Conservation (phyloP, 176 grass and related monocot genomes). For the Carex scoparia region DNA sequence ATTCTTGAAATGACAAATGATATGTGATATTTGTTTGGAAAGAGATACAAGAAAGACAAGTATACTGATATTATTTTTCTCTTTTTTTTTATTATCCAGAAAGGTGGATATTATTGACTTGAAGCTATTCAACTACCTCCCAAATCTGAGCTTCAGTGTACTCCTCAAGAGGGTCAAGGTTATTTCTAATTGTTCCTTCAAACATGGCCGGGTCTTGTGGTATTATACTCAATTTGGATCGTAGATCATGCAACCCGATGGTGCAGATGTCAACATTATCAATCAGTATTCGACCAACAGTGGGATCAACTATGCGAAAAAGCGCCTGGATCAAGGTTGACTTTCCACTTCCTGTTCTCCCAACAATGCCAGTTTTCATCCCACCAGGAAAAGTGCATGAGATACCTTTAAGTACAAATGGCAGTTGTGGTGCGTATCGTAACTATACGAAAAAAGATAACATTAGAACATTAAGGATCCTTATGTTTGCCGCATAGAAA, state of each 20-base stretch:
- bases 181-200: constrained; percentile 79
- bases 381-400: constrained; percentile 59
- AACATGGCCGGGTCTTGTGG: constrained; percentile 92
- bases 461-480: background rate
- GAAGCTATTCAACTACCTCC: constrained; percentile 36
- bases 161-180: constrained; percentile 78
- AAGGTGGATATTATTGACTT: too few species aligned
- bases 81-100: too few species aligned
- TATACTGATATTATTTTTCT: background rate
- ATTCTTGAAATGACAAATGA: too few species aligned
- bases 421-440: constrained; percentile 55
- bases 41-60: background rate
- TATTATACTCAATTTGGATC: constrained; percentile 79
- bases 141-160: constrained; percentile 79
- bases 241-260: constrained; percentile 85
- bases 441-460: constrained; percentile 41
- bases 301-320: constrained; percentile 81
- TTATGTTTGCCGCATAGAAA: background rate
- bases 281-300: constrained; percentile 55
- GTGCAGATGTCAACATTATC: constrained; percentile 66
- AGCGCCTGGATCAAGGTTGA: constrained; percentile 77
- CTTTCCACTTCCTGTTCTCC: constrained; percentile 90
- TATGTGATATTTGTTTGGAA: too few species aligned
- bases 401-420: constrained; percentile 74
- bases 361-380: constrained; percentile 85